Conservation (phyloP, 345 rosid species). For the Theobroma cacao region DNA sequence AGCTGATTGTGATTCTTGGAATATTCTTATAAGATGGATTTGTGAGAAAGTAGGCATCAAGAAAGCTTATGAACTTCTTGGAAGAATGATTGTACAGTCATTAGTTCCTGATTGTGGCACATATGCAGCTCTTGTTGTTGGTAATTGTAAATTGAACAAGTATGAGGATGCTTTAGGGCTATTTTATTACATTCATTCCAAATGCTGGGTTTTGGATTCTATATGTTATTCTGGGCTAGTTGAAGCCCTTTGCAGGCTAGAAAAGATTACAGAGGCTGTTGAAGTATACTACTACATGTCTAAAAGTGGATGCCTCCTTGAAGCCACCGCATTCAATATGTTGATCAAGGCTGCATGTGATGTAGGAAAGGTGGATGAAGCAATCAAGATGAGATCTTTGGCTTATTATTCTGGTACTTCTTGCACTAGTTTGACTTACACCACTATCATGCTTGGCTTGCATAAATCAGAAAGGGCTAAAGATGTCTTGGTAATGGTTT, state of each 20-base stretch:
- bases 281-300: slow-evolving; percentile 47
- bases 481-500: slow-evolving; percentile 27
- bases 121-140: slow-evolving; percentile 45
- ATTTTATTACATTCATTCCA: slow-evolving; percentile 23
- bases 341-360: slow-evolving; percentile 34
- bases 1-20: slow-evolving; percentile 50
- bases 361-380: slow-evolving; percentile 36
- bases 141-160: slow-evolving; percentile 35
- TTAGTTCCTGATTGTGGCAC: slow-evolving; percentile 37
- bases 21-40: slow-evolving; percentile 46
- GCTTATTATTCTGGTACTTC: slow-evolving; percentile 30
- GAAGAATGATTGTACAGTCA: slow-evolving; percentile 42
- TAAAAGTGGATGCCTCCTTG: slow-evolving; percentile 29
- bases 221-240: slow-evolving; percentile 44
- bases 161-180: slow-evolving; percentile 33
- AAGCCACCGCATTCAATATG: slow-evolving; percentile 27
- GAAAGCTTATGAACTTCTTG: slow-evolving; percentile 43
- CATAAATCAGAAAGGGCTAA: slow-evolving; percentile 20
- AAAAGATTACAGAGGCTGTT: slow-evolving; percentile 36
- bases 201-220: slow-evolving; percentile 37
- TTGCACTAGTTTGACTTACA: slow-evolving; percentile 29
- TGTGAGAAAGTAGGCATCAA: slow-evolving; percentile 33
- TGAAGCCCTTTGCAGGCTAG: slow-evolving; percentile 37
- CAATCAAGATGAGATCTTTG: slow-evolving; percentile 33
- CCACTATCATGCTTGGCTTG: slow-evolving; percentile 35